These are phyloP conservation scores for Ophiostoma perfectum DNA, from an alignment of 2,329 filamentous ascomycete genomes.

Conservation along the genomic window DNA sequence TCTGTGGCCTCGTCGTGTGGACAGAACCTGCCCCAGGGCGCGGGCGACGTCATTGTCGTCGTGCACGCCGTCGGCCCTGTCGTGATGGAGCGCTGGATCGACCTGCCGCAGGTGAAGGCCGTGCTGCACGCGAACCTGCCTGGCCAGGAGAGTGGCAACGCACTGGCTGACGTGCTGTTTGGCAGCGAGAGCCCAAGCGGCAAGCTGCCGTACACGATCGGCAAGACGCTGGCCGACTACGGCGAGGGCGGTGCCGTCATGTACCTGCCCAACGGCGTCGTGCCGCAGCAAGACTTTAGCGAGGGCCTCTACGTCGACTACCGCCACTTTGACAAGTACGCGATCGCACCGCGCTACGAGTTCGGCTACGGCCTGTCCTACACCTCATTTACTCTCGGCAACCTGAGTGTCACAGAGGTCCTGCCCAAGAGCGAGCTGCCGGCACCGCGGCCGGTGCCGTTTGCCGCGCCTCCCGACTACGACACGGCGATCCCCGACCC, in stretches of 20 bases:
- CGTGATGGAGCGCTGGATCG: slow-evolving; percentile 72
- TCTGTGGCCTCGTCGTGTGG: slow-evolving; percentile 64
- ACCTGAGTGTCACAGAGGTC: slow-evolving; percentile 43
- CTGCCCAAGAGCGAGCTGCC: slow-evolving; percentile 44
- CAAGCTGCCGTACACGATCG: slow-evolving; percentile 84
- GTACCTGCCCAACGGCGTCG: slow-evolving; percentile 61
- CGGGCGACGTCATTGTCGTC: slow-evolving; percentile 70
- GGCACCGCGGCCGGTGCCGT: slow-evolving; percentile 37
- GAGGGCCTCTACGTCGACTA: slow-evolving; percentile 89
- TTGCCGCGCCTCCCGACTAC: slow-evolving; percentile 49
- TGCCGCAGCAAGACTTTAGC: slow-evolving; percentile 75
- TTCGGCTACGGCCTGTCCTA: slow-evolving; percentile 86
- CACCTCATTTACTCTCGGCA: slow-evolving; percentile 62
- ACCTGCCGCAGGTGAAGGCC: slow-evolving; percentile 69
- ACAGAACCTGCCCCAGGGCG: slow-evolving; percentile 37
- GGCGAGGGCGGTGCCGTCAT: slow-evolving; percentile 65
- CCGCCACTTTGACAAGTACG: slow-evolving; percentile 74
- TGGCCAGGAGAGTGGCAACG: slow-evolving; percentile 79
- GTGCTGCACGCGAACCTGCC: slow-evolving; percentile 81
- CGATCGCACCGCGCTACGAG: slow-evolving; percentile 70
- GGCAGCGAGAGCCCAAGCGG: slow-evolving; percentile 70
- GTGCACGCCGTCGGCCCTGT: slow-evolving; percentile 82
- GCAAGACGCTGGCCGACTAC: slow-evolving; percentile 67
- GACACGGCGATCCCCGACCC: slow-evolving; percentile 50
- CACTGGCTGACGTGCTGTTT: slow-evolving; percentile 72